phyloP scores from a whole-genome alignment of 2,329 filamentous ascomycete species.

The Trichoderma sp. region DNA sequence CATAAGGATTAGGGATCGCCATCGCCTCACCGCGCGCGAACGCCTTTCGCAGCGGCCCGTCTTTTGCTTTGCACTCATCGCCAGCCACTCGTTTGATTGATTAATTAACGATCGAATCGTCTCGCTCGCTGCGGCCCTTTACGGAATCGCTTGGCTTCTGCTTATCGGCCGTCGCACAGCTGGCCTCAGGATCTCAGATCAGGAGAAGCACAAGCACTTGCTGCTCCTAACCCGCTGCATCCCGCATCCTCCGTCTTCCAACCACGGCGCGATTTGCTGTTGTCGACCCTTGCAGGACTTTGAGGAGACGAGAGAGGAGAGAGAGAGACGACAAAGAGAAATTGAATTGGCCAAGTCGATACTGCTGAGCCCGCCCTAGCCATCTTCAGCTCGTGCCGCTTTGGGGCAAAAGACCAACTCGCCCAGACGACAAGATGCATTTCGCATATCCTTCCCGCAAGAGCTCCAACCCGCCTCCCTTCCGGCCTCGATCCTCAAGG shows the following conservation, averaged over 20 bases:
- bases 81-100: constrained; percentile 25
- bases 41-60: constrained; percentile 16
- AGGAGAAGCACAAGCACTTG: not conserved
- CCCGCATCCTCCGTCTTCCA: not conserved
- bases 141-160: not conserved
- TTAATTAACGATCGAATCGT: not conserved
- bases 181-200: constrained; percentile 3
- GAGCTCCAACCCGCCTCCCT: constrained; percentile 73
- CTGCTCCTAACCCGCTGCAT: not conserved
- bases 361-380: not conserved
- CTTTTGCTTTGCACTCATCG: not conserved
- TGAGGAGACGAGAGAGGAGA: not conserved
- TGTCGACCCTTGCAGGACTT: not conserved
- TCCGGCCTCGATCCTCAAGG: constrained; percentile 61
- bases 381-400: not conserved
- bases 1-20: constrained; percentile 19
- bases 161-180: constrained; percentile 15
- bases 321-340: not conserved
- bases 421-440: constrained; percentile 63
- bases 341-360: not conserved
- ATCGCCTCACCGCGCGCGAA: constrained; percentile 23
- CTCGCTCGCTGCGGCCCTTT: not conserved
- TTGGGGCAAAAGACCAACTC: not conserved
- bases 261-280: not conserved
- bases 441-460: constrained; percentile 88